A percentile compares a stretch with the other conserved stretches of the same genome.
phyloP scores from a whole-genome alignment of 352 stramenopile species.

The Phytophthora nicotianae region DNA sequence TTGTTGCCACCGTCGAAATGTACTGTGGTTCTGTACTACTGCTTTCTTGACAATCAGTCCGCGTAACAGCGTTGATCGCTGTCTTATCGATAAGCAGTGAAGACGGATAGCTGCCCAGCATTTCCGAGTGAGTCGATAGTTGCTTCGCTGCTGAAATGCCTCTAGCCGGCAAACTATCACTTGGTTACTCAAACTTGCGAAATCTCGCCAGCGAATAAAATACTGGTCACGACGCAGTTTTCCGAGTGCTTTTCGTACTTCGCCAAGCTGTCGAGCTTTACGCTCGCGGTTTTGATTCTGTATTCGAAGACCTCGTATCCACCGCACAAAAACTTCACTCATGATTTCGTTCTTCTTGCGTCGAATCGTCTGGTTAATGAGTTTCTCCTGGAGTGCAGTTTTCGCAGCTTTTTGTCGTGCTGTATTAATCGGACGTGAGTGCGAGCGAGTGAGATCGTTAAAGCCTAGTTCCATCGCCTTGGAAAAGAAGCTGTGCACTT shows the following conservation, averaged over 20 bases:
- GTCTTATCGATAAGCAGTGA: neutral
- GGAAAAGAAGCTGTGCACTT: constrained; percentile 14
- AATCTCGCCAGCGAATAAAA: constrained; percentile 46
- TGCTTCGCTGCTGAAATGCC: constrained; percentile 46
- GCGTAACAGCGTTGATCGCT: constrained; percentile 18
- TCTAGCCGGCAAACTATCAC: constrained; percentile 48
- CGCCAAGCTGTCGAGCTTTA: constrained; percentile 36
- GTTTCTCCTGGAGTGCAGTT: constrained; percentile 57
- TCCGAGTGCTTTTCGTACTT: constrained; percentile 24
- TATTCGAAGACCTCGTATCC: constrained; percentile 59
- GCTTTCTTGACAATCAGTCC: constrained; percentile 13
- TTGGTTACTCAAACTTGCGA: constrained; percentile 33
- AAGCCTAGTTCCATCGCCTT: constrained; percentile 19
- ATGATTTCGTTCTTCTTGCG: constrained; percentile 48
- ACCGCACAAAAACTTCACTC: constrained; percentile 50
- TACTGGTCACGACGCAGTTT: constrained; percentile 37
- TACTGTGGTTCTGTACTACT: neutral
- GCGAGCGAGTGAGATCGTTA: constrained; percentile 26
- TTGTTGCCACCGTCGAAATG: constrained; percentile 32
- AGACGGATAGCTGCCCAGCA: constrained; percentile 28
- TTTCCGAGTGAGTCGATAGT: constrained; percentile 17
- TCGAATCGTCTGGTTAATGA: constrained; percentile 60
- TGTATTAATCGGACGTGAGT: constrained; percentile 13
- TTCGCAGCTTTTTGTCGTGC: constrained; percentile 20
- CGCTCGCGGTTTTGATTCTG: constrained; percentile 46